A percentile compares a stretch with the other conserved stretches of the same genome.
phyloP scores from a whole-genome alignment of 179 eudicot genomes.

The Gypsophila paniculata region DNA sequence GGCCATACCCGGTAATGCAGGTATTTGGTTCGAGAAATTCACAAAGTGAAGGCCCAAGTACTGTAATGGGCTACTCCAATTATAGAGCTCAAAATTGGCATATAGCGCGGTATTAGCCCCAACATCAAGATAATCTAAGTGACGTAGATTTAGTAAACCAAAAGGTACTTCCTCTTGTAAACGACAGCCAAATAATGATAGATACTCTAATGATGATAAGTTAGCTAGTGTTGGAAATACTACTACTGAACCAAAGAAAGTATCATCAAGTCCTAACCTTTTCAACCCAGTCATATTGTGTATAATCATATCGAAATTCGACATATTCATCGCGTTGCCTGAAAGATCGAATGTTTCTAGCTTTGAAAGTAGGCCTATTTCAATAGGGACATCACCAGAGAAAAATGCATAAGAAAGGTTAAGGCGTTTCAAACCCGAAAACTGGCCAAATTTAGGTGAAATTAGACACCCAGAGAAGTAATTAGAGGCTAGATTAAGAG shows the following conservation, averaged over 20 bases:
- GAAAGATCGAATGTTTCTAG: conserved; percentile 15
- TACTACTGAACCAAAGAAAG: not conserved
- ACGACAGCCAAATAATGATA: not conserved
- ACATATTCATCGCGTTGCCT: not conserved
- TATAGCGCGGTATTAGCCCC: conserved; percentile 5
- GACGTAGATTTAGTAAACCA: conserved; percentile 20
- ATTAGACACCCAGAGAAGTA: conserved; percentile 22
- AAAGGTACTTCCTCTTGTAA: conserved; percentile 21
- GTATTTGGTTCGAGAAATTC: conserved; percentile 22
- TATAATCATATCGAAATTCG: conserved; percentile 14
- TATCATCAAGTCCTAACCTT: conserved; percentile 3
- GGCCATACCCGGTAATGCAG: conserved; percentile 21
- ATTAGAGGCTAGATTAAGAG: conserved; percentile 29
- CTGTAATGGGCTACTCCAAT: conserved; percentile 22
- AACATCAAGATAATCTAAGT: conserved; percentile 11
- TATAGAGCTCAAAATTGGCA: conserved; percentile 9
- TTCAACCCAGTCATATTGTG: too few species aligned
- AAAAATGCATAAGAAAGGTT: conserved; percentile 13
- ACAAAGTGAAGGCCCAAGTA: conserved; percentile 1
- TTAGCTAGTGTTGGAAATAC: conserved; percentile 17
- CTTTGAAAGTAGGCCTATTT: conserved; percentile 21
- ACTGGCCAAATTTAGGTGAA: conserved; percentile 21
- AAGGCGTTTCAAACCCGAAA: conserved; percentile 25
- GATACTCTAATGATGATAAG: conserved; percentile 6
- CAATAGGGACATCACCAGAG: conserved; percentile 27